These are phyloP conservation scores for Russula virescens DNA, from an alignment of 768 basidiomycete species.

Conservation along the genomic window DNA sequence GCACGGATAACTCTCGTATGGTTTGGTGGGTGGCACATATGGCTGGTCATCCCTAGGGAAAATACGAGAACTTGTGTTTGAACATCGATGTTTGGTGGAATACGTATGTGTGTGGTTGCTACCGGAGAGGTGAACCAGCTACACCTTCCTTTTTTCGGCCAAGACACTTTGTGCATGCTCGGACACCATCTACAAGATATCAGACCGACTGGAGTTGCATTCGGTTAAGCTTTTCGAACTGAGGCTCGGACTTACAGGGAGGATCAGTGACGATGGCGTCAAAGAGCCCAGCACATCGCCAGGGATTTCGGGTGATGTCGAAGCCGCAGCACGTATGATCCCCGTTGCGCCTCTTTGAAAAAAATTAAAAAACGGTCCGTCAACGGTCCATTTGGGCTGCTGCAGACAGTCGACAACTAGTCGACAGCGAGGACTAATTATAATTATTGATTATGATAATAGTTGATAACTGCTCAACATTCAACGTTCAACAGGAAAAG, in stretches of 20 bases:
- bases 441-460: no score
- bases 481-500: no score
- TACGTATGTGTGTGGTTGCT: slow-evolving; percentile 36
- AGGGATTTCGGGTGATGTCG: slow-evolving; percentile 87
- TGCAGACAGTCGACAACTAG: no score
- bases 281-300: slow-evolving; percentile 83
- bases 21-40: slow-evolving; percentile 85
- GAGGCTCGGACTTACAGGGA: slow-evolving; percentile 69
- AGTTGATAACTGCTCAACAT: no score
- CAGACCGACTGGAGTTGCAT: background rate
- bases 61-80: slow-evolving; percentile 1
- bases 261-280: slow-evolving; percentile 95
- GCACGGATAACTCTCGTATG: slow-evolving; percentile 86
- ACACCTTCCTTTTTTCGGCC: slow-evolving; percentile 55
- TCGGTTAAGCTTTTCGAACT: background rate
- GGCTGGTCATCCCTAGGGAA: slow-evolving; percentile 49
- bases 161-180: slow-evolving; percentile 79
- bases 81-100: background rate
- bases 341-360: slow-evolving; percentile 43
- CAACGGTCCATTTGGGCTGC: no score
- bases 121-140: slow-evolving; percentile 26
- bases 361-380: no score
- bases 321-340: slow-evolving; percentile 81
- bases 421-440: no score
- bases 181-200: slow-evolving; percentile 69